Evolutionary conservation across 768 basidiomycete species (phyloP), one percentile per base, ranked within the genome.

Genomic region (Tulasnella sp.): DNA sequence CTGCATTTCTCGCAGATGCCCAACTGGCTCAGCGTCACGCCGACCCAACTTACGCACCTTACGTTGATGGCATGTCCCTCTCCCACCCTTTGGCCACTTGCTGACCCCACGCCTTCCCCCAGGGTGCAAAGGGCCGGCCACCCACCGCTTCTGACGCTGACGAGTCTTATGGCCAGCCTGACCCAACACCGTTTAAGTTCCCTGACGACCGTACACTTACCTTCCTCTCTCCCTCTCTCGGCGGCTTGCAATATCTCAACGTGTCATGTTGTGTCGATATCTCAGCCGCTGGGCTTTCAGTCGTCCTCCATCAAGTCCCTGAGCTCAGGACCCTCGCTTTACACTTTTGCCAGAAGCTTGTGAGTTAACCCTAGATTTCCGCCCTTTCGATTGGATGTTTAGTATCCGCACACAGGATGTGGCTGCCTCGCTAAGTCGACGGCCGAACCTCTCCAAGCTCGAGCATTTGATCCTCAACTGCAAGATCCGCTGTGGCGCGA

Each of bases 71-170:
- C 48, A 23, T 31, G 14, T 4, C 19, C 2, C 5, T 14, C 15
- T 11, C 8, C 32, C 29, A 17, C 1, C 4, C 34, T 23, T 35
- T 12, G 3, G 14, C 29, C 2, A 1, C 25, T 50, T 7, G 34
- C 34, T 49, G 23, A 15, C 3, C 27, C 19, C 49, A 29, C 6
- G 1, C 3, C 17, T 4, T 34, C 27, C 34, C 27, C 1, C 17
- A 57, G 55, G 55, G 55, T 34, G 55, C 55, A 11, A 57, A 57
- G 48, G 55, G 55, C 7, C 55, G 55, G 41, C 55, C 46, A 39
- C 55, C 55, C 9, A 23, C 46, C 29, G 25, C 42, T 6, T 43
- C 48, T 19, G 55, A 57, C 15, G 8, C 32, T 15, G 55, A 57
- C 23, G 25, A 35, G 12, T 34, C 15, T 27, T 45, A 57, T 29